Evolutionary conservation across 2,329 filamentous ascomycete species (phyloP).

Genomic region (Verticillium longisporum): DNA sequence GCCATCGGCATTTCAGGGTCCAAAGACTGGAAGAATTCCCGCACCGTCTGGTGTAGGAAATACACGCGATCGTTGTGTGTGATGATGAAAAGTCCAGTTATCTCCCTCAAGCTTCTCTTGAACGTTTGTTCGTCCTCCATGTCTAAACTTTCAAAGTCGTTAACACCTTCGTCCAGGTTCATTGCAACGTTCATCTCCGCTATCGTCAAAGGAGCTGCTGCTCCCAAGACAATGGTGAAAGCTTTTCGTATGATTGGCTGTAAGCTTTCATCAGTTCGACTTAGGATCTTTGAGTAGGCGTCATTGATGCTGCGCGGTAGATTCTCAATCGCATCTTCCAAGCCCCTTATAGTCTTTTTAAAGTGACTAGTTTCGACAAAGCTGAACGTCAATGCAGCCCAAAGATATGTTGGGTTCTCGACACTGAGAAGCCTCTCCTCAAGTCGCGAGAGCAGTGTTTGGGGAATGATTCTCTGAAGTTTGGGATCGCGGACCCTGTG

Average conservation of each 20-base stretch:
- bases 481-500: not conserved
- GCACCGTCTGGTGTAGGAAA: not conserved
- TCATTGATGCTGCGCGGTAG: not conserved
- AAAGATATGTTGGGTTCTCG: not conserved
- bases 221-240: not conserved
- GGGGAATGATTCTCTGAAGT: not conserved
- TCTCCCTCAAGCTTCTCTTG: not conserved
- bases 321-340: not conserved
- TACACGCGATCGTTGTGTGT: not conserved
- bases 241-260: not conserved
- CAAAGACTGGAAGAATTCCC: not conserved
- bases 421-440: not conserved
- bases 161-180: not conserved
- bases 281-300: not conserved
- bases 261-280: not conserved
- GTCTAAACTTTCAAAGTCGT: not conserved
- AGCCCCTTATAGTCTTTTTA: not conserved
- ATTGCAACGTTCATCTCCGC: not conserved
- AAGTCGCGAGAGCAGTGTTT: not conserved
- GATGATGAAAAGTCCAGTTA: not conserved
- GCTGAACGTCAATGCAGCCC: conserved; percentile 5
- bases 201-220: not conserved
- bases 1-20: no score
- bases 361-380: not conserved
- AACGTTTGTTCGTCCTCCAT: not conserved